Conservation (phyloP, 768 basidiomycete genomes). For the Hygrophorus pudorinus region DNA sequence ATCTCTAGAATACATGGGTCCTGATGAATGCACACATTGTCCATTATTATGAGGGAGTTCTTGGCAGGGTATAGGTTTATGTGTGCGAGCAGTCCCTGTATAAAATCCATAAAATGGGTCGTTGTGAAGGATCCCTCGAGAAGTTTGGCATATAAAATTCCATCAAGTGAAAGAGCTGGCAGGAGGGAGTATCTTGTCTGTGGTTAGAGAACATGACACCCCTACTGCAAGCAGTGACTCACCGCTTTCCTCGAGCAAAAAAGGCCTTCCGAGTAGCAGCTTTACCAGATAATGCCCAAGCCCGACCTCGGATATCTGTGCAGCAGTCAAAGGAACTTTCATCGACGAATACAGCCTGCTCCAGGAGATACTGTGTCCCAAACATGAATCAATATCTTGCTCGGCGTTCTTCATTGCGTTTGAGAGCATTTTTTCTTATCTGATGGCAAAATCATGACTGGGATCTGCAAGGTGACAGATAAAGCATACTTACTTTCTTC, state of each 20-base stretch:
- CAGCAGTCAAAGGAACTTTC: constrained; percentile 22
- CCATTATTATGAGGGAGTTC: constrained; percentile 30
- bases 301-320: constrained; percentile 12
- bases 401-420: constrained; percentile 10
- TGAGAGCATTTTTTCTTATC: constrained; percentile 9
- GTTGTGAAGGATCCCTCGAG: constrained; percentile 20
- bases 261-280: constrained; percentile 15
- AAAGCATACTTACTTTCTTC: constrained; percentile 12
- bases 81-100: constrained; percentile 20
- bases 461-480: too few species aligned
- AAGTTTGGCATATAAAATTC: constrained; percentile 22
- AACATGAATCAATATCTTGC: constrained; percentile 5
- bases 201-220: not conserved
- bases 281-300: constrained; percentile 18
- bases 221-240: not conserved
- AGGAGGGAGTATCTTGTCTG: constrained; percentile 23
- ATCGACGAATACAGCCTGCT: constrained; percentile 25
- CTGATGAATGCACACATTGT: constrained; percentile 28
- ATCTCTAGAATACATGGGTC: constrained; percentile 16
- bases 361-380: constrained; percentile 10
- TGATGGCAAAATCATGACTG: not conserved
- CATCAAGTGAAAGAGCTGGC: constrained; percentile 25
- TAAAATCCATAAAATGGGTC: constrained; percentile 19
- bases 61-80: constrained; percentile 27
- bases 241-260: constrained; percentile 20